Base-by-base conservation (phyloP, 352 stramenopile species). In the Phytophthora lateralis region DNA sequence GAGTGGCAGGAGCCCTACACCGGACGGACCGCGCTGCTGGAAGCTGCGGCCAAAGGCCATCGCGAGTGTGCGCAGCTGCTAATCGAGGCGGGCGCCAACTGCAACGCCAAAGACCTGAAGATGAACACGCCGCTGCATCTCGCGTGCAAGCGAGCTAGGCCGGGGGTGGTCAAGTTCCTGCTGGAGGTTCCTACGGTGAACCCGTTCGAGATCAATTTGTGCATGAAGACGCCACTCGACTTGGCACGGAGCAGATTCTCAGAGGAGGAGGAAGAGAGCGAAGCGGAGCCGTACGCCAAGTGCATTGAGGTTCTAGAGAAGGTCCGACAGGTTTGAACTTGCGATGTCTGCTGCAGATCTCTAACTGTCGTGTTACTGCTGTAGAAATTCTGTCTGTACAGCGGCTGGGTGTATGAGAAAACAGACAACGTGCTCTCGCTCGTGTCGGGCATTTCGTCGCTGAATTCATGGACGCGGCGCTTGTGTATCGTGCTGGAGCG, bases 401-500 rank as follows among this genome's bases (percentile, higher is more conserved):
- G 71, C 42, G 79, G 79, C 17, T 90, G 79, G 81, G 26, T 90
- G 34, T 90, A 88, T 24, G 58, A 78, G 48, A 83, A 86, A 59
- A 80, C 66, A 0, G 81, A 89, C 63, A 89, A 89, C 34, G 46
- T 89, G 50, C 41, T 88, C 18, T 90, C 81, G 4, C 61, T 82
- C 18, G 63, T 86, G 17, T 87, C 79, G 4, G 75, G 81, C 1
- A 71, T 88, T 27, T 79, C 77, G 39, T 82, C 79, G 20, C 64
- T 90, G 18, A 80, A 86, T 43, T 90, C 79, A 15, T 90, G 81
- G 81, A 85, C 64, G 27, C 61, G 75, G 29, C 69, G 74, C 26
- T 85, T 88, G 51, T 91, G 82, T 37, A 79, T 95, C 18, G 84
- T 93, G 2, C 60, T 95, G 14, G 71, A 87, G 42, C 79, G 82